Percentiles rank a stretch among this genome's conserved stretches.
Evolutionary conservation across 192 early-diverging fungal species (phyloP).

Genomic region (Geosiphon pyriformis): DNA sequence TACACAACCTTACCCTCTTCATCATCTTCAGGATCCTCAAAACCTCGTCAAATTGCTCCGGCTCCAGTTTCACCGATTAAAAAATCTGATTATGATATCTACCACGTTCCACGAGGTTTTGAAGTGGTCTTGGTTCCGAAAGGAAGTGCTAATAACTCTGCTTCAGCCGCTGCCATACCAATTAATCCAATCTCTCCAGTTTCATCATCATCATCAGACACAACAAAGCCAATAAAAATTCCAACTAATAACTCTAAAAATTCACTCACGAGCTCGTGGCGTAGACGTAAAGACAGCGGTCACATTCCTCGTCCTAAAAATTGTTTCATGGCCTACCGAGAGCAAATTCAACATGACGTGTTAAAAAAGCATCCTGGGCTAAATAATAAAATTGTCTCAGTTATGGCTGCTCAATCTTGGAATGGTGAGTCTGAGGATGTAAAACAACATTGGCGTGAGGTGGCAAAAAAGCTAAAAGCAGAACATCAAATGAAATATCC

Average conservation of each 20-base stretch:
- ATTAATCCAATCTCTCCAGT: background rate
- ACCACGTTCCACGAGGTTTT: constrained; percentile 22
- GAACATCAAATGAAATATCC: constrained; percentile 29
- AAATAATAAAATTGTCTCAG: constrained; percentile 28
- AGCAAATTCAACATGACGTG: constrained; percentile 44
- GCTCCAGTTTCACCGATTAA: constrained; percentile 2
- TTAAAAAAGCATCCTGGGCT: constrained; percentile 19
- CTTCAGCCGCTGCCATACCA: background rate
- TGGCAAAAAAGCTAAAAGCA: constrained; percentile 22
- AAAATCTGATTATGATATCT: constrained; percentile 21
- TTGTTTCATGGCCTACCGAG: constrained; percentile 37
- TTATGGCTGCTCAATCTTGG: constrained; percentile 29
- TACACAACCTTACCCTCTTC: no score
- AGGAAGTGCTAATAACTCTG: background rate
- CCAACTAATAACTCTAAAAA: background rate
- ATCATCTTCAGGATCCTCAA: background rate
- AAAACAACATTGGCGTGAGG: constrained; percentile 15
- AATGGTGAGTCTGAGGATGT: constrained; percentile 22
- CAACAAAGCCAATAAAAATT: background rate
- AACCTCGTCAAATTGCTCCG: constrained; percentile 17
- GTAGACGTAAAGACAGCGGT: constrained; percentile 13
- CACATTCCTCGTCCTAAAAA: constrained; percentile 37
- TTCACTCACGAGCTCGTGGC: background rate
- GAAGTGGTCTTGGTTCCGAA: constrained; percentile 22
- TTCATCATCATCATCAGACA: background rate